Conservation (phyloP, 768 basidiomycete species). For the Russula brevipes region DNA sequence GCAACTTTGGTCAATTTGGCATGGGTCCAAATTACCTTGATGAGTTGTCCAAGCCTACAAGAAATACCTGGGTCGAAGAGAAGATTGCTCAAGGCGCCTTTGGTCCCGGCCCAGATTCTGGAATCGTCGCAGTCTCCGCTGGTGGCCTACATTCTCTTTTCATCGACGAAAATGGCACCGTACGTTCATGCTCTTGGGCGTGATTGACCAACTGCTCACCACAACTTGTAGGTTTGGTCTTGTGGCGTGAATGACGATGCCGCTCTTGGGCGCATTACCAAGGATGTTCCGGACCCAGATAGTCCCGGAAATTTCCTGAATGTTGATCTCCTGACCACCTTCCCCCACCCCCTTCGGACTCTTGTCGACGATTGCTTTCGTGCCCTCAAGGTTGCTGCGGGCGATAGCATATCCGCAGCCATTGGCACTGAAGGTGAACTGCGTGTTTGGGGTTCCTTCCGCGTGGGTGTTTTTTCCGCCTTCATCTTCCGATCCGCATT, state of each 20-base stretch:
- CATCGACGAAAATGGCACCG: conserved; percentile 84
- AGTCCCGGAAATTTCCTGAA: conserved; percentile 55
- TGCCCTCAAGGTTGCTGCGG: conserved; percentile 75
- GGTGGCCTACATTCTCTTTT: conserved; percentile 90
- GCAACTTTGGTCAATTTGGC: conserved; percentile 94
- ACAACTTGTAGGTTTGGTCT: conserved; percentile 60
- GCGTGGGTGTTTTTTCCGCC: conserved; percentile 46
- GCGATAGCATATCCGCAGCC: conserved; percentile 86
- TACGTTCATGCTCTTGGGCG: conserved; percentile 40
- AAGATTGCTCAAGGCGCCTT: conserved; percentile 67
- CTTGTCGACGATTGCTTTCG: conserved; percentile 77
- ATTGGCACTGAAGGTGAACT: conserved; percentile 75
- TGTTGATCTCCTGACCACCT: conserved; percentile 45
- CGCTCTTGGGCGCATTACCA: conserved; percentile 75
- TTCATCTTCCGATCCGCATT: conserved; percentile 1
- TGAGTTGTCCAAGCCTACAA: conserved; percentile 71
- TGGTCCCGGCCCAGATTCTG: conserved; percentile 59
- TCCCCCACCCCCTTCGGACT: conserved; percentile 62
- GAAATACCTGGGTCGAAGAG: conserved; percentile 71
- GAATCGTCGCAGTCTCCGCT: conserved; percentile 74
- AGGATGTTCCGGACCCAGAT: conserved; percentile 52
- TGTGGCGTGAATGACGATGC: conserved; percentile 88
- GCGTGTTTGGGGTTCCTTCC: conserved; percentile 85
- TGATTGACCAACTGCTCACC: background rate
- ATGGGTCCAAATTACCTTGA: conserved; percentile 70